Evolutionary conservation across 1,284 basidiomycete genomes (phyloP).

Genomic region (Trichosporon sp.): DNA sequence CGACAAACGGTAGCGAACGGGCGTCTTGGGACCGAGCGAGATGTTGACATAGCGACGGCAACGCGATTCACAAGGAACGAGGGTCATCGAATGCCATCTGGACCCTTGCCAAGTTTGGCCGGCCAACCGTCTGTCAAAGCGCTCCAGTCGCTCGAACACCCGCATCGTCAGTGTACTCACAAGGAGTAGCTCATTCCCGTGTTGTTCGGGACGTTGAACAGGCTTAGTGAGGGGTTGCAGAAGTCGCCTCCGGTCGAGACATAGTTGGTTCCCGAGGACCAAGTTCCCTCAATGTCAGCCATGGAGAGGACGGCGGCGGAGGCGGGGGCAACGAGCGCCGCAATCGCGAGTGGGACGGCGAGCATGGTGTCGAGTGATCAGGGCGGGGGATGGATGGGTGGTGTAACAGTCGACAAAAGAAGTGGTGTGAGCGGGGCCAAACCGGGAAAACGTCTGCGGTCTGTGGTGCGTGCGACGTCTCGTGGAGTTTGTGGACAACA

Average conservation of each 20-base stretch:
- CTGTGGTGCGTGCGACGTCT: not conserved
- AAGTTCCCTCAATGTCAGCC: conserved; percentile 69
- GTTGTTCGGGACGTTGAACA: conserved; percentile 77
- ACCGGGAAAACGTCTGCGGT: not conserved
- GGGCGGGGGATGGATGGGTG: conserved; percentile 10
- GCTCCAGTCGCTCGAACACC: no score
- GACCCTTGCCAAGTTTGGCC: no score
- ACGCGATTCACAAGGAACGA: no score
- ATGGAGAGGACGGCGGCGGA: conserved; percentile 26
- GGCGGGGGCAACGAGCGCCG: conserved; percentile 24
- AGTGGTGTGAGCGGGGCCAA: not conserved
- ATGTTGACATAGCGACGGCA: no score
- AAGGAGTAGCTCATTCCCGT: conserved; percentile 86
- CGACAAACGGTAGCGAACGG: not conserved
- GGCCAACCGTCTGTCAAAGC: no score
- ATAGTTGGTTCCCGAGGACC: conserved; percentile 73
- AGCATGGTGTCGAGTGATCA: conserved; percentile 24
- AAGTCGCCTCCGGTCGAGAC: conserved; percentile 81
- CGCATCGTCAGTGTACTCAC: conserved; percentile 60
- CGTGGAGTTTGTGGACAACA: not conserved
- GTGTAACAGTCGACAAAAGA: not conserved
- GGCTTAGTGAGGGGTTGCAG: conserved; percentile 74
- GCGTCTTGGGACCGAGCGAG: no score
- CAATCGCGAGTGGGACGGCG: conserved; percentile 14
- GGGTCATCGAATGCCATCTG: no score